Base-by-base conservation (phyloP, 192 early-diverging fungal species). In the Entomortierella lignicola region DNA sequence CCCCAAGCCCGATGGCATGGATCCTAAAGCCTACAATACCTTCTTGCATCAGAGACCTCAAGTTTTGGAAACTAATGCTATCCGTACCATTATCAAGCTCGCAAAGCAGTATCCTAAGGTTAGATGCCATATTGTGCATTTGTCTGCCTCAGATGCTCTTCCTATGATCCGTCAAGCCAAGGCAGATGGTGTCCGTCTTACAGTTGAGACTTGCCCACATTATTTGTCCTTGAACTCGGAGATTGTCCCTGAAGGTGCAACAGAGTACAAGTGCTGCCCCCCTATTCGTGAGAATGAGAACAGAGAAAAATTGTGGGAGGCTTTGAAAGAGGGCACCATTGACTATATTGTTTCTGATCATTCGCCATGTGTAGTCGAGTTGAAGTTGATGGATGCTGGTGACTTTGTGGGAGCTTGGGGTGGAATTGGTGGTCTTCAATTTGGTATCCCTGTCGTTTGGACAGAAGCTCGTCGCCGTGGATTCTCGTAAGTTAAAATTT, bases 241-340 rank as follows among this genome's bases (percentile, higher is more conserved):
- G 72, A 71, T 77, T 23, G 87, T 94, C 30, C 91, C 91, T 15
- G 71, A 84, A 30, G 85, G 90, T 60, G 88, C 88, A 29, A 94
- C 93, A 25, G 87, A 94, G 80, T 94, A 89, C 86, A 94, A 94
- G 80, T 94, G 93, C 81, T 94, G 93, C 74, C 93, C 93, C 59
- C 93, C 93, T 17, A 93, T 94, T 66, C 91, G 93, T 77, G 82
- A 88, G 55, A 71, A 88, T 34, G 68, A 70, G 57, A 94, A 94
- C 83, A 82, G 92, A 44, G 87, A 90, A 32, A 66, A 69, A 54
- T 80, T 94, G 50, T 94, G 93, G 93, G 84, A 85, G 60, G 93
- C 90, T 25, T 79, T 94, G 47, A 79, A 89, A 69, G 91, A 93
- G 66, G 92, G 93, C 32, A 87, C 88, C 30, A 94, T 94, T 62